Base-by-base conservation (phyloP, 345 rosid genomes). In the Linum lewisii region DNA sequence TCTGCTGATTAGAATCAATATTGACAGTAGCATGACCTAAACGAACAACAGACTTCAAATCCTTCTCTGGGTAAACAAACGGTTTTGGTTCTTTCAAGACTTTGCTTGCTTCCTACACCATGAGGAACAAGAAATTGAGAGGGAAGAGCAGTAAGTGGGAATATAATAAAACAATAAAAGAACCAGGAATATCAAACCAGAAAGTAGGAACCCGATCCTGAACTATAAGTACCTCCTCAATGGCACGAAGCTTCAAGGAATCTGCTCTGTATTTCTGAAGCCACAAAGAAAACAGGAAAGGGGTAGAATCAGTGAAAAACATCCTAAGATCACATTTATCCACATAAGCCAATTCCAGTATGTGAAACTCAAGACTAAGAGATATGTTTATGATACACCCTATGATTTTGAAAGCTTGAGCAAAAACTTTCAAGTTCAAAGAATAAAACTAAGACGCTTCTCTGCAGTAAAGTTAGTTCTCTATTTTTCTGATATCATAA, bases 1-100 rank as follows among this genome's bases (percentile, higher is more conserved):
- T 59, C 38, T 62, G 79, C 58, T n/a, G n/a, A n/a, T 34, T 59
- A 51, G 64, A 59, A 63, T 70, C 66, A 59, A 14, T 56, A 50
- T 14, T 72, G 63, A 54, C 69, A 37, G 29, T 42, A 66, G 78
- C 56, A 54, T 63, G 61, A 50, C 65, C 72, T 63, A 63, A 22
- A 68, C 59, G 61, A 63, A 69, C 83, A 32, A 58, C 54, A 67
- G 88, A 75, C 66, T 57, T 64, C 36, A 78, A 63, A 62, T 75
- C 77, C 69, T 75, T 75, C 16, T 79, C 84, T 65, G 79, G 63
- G 58, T 80, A 83, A 66, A 88, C 82, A 62, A 76, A 63, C 70
- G 64, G 73, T 69, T 86, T 75, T 23, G 96, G 96, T 68, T 76
- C 96, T 72, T 80, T 82, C 72, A 88, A 65, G 38, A 72, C 82